Evolutionary conservation across 768 basidiomycete genomes (phyloP).

Genomic region (Hygrocybe punicea): DNA sequence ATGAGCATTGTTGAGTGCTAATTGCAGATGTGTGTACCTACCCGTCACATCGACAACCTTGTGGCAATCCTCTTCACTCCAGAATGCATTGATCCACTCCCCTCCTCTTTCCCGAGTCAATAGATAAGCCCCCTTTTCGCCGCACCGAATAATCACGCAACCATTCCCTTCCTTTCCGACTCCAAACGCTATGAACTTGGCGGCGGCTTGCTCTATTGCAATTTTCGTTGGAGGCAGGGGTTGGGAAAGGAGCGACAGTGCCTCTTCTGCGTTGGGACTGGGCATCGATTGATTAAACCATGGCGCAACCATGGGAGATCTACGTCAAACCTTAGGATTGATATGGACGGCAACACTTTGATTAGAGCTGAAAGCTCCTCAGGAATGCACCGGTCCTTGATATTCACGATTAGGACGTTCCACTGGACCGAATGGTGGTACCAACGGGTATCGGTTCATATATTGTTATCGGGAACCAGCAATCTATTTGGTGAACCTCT

Average conservation of each 20-base stretch:
- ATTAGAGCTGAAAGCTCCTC: constrained; percentile 69
- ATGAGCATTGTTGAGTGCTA: constrained; percentile 7
- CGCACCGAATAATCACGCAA: constrained; percentile 72
- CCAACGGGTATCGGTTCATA: constrained; percentile 87
- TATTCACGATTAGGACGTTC: not conserved
- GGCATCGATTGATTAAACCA: no score
- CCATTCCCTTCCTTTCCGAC: constrained; percentile 51
- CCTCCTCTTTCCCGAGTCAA: constrained; percentile 38
- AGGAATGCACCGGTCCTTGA: constrained; percentile 73
- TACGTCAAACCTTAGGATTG: constrained; percentile 60
- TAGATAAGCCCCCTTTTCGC: constrained; percentile 67
- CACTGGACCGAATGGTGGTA: constrained; percentile 8
- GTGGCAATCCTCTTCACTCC: constrained; percentile 41
- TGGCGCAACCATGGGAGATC: no score
- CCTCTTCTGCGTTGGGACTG: constrained; percentile 88
- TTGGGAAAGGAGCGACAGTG: constrained; percentile 60
- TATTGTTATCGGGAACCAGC: constrained; percentile 65
- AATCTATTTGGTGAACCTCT: constrained; percentile 51
- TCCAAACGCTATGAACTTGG: constrained; percentile 56
- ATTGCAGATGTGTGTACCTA: constrained; percentile 24
- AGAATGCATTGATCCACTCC: constrained; percentile 74
- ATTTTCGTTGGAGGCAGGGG: constrained; percentile 46
- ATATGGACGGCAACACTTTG: constrained; percentile 53
- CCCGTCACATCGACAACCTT: constrained; percentile 82
- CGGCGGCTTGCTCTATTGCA: constrained; percentile 65